Conservation (phyloP, 257 asterid genomes). For the Plantago ovata region DNA sequence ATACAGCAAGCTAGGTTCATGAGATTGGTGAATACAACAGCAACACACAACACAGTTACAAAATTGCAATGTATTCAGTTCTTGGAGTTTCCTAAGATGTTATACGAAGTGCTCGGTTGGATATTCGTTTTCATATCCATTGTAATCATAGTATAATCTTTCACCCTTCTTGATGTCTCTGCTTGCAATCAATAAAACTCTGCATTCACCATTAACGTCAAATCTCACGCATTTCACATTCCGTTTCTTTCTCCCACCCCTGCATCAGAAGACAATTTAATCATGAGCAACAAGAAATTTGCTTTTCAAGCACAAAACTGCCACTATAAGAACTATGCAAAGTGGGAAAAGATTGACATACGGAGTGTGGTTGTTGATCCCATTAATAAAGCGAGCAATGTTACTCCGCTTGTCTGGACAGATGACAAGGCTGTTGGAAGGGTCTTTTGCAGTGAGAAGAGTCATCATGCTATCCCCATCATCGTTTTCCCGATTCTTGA, state of each 20-base stretch:
- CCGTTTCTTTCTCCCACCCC: constrained; percentile 87
- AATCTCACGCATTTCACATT: constrained; percentile 83
- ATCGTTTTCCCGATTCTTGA: constrained; percentile 60
- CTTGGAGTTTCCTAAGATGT: constrained; percentile 11
- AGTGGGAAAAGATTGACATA: constrained; percentile 25
- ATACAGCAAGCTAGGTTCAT: neutral
- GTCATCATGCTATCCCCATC: constrained; percentile 98
- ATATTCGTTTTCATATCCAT: constrained; percentile 81
- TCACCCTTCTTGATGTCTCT: constrained; percentile 84
- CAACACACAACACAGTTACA: constrained; percentile 11
- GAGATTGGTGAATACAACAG: constrained; percentile 1
- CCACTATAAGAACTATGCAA: neutral
- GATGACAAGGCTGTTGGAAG: constrained; percentile 70
- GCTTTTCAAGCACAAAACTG: too few species aligned
- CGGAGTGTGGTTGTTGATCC: constrained; percentile 88
- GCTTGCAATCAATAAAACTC: constrained; percentile 69
- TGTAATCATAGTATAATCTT: constrained; percentile 83
- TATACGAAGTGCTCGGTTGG: constrained; percentile 90
- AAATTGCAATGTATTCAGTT: neutral
- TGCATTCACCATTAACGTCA: constrained; percentile 66
- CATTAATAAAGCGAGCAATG: constrained; percentile 87
- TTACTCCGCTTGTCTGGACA: constrained; percentile 86
- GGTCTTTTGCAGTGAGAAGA: constrained; percentile 61
- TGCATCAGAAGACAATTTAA: constrained; percentile 28
- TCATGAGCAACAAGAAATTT: neutral